phyloP scores from a whole-genome alignment of 2,329 filamentous ascomycete genomes.

The Lecanicillium sp. region DNA sequence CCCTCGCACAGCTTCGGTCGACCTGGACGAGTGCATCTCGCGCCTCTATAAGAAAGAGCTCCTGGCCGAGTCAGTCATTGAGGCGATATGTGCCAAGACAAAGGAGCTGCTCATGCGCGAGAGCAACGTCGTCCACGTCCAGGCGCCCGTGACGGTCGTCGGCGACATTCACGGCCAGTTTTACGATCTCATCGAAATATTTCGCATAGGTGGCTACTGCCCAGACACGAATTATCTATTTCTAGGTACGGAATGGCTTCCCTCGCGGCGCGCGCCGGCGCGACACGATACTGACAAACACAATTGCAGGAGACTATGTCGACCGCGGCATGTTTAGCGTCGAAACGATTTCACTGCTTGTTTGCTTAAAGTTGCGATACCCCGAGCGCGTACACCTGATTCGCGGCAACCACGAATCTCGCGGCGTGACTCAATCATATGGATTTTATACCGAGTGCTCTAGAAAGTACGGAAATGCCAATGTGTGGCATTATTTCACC shows the following conservation, averaged over 20 bases:
- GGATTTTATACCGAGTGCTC: conserved; percentile 99
- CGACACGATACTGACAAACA: background rate
- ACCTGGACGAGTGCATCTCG: conserved; percentile 97
- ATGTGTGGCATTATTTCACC: conserved; percentile 99
- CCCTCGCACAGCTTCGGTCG: conserved; percentile 68
- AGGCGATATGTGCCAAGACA: conserved; percentile 98
- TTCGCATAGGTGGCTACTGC: conserved; percentile 97
- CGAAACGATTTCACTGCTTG: conserved; percentile 93
- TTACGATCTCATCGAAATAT: conserved; percentile 98
- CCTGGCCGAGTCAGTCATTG: conserved; percentile 93
- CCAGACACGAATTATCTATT: conserved; percentile 99
- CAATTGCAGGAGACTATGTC: conserved; percentile 80
- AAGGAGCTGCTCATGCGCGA: conserved; percentile 99
- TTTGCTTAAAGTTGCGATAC: conserved; percentile 96
- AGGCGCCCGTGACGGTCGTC: conserved; percentile 91
- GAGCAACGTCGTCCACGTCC: conserved; percentile 98
- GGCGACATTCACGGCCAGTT: conserved; percentile 99
- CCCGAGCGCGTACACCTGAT: conserved; percentile 97
- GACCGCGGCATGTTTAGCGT: conserved; percentile 98
- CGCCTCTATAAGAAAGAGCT: conserved; percentile 96
- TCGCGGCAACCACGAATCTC: conserved; percentile 96
- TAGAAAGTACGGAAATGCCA: conserved; percentile 97
- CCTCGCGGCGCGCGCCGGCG: background rate
- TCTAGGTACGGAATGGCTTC: conserved; percentile 69
- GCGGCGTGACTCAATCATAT: conserved; percentile 98